Conservation (phyloP, 768 basidiomycete genomes). For the Pilatotrama ljubarskyi region DNA sequence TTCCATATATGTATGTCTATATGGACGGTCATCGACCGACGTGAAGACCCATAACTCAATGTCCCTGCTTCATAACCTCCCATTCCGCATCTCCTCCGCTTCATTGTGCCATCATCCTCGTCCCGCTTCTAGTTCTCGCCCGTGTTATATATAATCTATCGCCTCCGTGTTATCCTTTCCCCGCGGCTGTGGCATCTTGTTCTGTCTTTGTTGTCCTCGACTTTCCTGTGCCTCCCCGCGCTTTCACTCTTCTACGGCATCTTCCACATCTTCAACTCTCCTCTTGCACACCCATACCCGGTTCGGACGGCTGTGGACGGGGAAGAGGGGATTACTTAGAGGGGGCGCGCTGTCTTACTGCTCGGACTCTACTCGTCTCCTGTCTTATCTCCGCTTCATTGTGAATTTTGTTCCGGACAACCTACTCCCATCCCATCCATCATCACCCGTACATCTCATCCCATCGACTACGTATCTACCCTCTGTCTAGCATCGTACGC, state of each 20-base stretch:
- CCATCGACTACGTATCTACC: not conserved
- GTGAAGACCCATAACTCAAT: conserved; percentile 12
- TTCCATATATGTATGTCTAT: conserved; percentile 20
- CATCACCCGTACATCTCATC: not conserved
- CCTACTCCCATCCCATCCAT: not conserved
- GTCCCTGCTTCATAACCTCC: no score
- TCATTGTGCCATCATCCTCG: conserved; percentile 2
- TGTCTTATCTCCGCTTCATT: not conserved
- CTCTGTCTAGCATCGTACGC: not conserved
- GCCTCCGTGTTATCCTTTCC: not conserved
- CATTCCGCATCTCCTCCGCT: no score
- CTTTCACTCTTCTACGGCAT: not conserved
- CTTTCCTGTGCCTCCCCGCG: not conserved
- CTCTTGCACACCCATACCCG: not conserved
- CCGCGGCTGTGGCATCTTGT: not conserved
- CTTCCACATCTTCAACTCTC: not conserved
- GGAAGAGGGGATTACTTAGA: not conserved
- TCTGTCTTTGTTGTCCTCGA: not conserved
- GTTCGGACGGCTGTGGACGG: conserved; percentile 3
- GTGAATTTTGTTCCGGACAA: conserved; percentile 2
- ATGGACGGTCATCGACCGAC: conserved; percentile 15
- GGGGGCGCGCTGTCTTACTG: not conserved
- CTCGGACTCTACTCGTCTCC: not conserved
- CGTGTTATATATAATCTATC: conserved; percentile 8
- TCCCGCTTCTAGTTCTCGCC: not conserved